A percentile compares a stretch with the other conserved stretches of the same genome.
Evolutionary conservation across 768 basidiomycete species (phyloP).

Genomic region (Sistotremastrum niveocremeum): DNA sequence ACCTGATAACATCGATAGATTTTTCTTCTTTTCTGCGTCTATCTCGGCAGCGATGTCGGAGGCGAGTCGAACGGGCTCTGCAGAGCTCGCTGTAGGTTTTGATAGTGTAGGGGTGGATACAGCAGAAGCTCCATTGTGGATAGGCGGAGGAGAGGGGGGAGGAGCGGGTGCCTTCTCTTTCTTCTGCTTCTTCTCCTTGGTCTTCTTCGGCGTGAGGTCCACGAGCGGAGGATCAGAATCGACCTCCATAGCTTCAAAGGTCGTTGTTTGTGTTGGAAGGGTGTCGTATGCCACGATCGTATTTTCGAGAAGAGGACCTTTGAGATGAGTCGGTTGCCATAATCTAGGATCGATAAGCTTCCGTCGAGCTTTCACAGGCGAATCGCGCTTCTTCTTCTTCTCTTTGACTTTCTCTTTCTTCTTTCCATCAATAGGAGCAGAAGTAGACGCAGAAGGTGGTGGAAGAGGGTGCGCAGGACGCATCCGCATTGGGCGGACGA

Average conservation of each 20-base stretch:
- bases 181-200: neutral
- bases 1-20: too few species aligned
- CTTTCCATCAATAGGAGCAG: constrained; percentile 3
- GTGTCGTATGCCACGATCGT: constrained; percentile 2
- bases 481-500: constrained; percentile 56
- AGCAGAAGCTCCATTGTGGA: too few species aligned
- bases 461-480: constrained; percentile 52
- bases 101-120: too few species aligned
- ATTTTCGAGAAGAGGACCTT: constrained; percentile 50
- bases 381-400: constrained; percentile 30
- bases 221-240: neutral
- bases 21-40: too few species aligned
- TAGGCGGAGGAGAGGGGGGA: too few species aligned
- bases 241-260: constrained; percentile 1
- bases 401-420: constrained; percentile 25
- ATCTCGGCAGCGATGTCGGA: too few species aligned
- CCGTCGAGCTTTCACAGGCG: constrained; percentile 43
- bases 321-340: constrained; percentile 59
- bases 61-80: too few species aligned
- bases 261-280: neutral
- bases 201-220: constrained; percentile 1
- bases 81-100: too few species aligned
- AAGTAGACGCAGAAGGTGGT: constrained; percentile 9
- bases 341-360: constrained; percentile 59
- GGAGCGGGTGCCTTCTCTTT: neutral